These are phyloP conservation scores for Zygosaccharomyces kombuchaensis DNA, from an alignment of 805 yeast genomes.

Conservation along the genomic window DNA sequence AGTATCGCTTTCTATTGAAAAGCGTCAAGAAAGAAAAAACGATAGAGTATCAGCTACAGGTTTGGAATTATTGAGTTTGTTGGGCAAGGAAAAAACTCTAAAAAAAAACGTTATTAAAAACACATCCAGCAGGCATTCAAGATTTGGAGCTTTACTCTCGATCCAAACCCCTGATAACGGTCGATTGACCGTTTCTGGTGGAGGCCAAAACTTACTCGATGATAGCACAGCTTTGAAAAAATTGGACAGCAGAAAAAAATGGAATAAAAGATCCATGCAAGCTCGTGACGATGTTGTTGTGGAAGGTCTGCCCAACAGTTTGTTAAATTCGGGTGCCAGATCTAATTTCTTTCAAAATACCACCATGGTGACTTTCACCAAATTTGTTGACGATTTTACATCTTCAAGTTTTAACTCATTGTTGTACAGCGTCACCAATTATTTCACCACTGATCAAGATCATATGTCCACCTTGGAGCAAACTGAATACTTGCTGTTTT, in stretches of 20 bases:
- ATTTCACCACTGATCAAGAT: constrained; percentile 40
- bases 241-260: constrained; percentile 64
- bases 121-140: constrained; percentile 73
- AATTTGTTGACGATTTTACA: constrained; percentile 54
- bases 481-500: constrained; percentile 51
- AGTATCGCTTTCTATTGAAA: constrained; percentile 16
- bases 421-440: constrained; percentile 47
- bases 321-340: constrained; percentile 24
- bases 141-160: constrained; percentile 84
- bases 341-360: constrained; percentile 33
- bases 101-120: constrained; percentile 45
- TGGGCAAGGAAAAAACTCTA: constrained; percentile 57
- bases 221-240: constrained; percentile 53
- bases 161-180: constrained; percentile 57
- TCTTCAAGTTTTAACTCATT: constrained; percentile 75
- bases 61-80: constrained; percentile 44
- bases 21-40: neutral
- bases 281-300: constrained; percentile 31
- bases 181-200: constrained; percentile 57
- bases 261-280: constrained; percentile 44
- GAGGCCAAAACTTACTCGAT: constrained; percentile 60
- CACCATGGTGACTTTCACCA: constrained; percentile 33
- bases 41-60: constrained; percentile 32
- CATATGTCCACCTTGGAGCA: constrained; percentile 32
- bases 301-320: constrained; percentile 32